These are phyloP conservation scores for Kurtzmaniella quercitrusa DNA, from an alignment of 1,139 yeast genomes.

Conservation along the genomic window DNA sequence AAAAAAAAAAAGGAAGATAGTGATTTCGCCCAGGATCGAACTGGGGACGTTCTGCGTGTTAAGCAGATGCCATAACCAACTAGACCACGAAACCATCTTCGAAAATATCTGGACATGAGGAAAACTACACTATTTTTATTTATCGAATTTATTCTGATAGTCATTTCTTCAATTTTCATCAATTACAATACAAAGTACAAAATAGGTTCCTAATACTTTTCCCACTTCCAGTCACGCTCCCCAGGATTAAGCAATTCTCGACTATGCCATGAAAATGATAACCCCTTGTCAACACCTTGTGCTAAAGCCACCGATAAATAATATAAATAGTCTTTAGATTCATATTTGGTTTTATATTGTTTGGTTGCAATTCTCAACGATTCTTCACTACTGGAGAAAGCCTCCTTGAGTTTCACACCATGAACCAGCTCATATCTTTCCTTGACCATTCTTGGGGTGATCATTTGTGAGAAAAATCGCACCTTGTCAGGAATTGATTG, in stretches of 20 bases:
- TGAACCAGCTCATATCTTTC: conserved; percentile 37
- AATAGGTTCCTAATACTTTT: conserved; percentile 14
- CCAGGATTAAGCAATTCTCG: conserved; percentile 54
- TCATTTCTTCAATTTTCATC: neutral
- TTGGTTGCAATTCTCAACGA: conserved; percentile 25
- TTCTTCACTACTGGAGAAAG: conserved; percentile 23
- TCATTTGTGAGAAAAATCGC: conserved; percentile 37
- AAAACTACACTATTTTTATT: too few species aligned
- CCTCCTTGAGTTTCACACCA: conserved; percentile 29
- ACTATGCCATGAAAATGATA: conserved; percentile 28
- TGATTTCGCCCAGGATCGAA: conserved; percentile 87
- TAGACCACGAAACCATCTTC: conserved; percentile 69
- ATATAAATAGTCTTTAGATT: conserved; percentile 20
- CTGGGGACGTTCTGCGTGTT: conserved; percentile 99
- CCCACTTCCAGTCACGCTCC: conserved; percentile 52
- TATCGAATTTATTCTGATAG: neutral
- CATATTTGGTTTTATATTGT: conserved; percentile 20
- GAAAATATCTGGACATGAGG: too few species aligned
- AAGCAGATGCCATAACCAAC: conserved; percentile 99
- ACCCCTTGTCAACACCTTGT: conserved; percentile 38
- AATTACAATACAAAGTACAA: too few species aligned
- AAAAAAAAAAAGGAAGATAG: neutral
- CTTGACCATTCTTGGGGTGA: conserved; percentile 35
- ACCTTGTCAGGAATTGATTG: conserved; percentile 40
- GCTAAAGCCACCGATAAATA: conserved; percentile 29